These are phyloP conservation scores for Aspergillus sp. DNA, from an alignment of 2,329 filamentous ascomycete genomes.

Conservation along the genomic window DNA sequence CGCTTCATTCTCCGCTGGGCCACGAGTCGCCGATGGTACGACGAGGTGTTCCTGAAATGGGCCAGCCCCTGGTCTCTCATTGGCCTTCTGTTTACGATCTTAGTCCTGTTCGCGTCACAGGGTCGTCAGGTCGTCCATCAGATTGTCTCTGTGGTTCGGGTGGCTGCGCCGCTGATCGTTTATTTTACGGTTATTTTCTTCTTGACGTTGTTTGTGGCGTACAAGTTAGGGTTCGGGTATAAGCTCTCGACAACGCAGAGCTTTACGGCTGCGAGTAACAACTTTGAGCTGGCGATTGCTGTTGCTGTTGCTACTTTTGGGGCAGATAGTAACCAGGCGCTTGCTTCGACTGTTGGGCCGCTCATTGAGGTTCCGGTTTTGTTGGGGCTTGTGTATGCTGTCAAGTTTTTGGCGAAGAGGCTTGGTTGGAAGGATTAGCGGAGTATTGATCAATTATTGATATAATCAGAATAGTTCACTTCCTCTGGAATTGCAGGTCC, in stretches of 20 bases:
- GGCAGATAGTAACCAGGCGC: conserved; percentile 71
- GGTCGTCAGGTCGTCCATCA: conserved; percentile 75
- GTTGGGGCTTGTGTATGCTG: conserved; percentile 71
- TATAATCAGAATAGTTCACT: too few relatives aligned
- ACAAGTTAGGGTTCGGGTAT: conserved; percentile 71
- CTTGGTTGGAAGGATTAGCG: conserved; percentile 6
- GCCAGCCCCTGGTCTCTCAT: conserved; percentile 74
- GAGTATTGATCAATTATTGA: too few relatives aligned
- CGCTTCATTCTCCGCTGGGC: conserved; percentile 60
- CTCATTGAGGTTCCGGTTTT: conserved; percentile 84
- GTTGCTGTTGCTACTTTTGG: conserved; percentile 82
- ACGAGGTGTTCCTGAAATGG: conserved; percentile 67
- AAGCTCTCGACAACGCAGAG: conserved; percentile 71
- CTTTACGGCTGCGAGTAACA: conserved; percentile 88
- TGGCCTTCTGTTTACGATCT: conserved; percentile 81
- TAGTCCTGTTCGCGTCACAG: conserved; percentile 82
- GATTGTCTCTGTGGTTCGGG: conserved; percentile 77
- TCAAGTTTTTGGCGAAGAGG: conserved; percentile 42
- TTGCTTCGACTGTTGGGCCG: conserved; percentile 80
- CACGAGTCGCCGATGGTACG: conserved; percentile 55
- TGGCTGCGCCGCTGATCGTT: conserved; percentile 75
- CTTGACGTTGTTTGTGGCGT: conserved; percentile 61
- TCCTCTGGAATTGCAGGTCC: neutral
- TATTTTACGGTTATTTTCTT: conserved; percentile 80
- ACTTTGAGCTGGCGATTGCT: conserved; percentile 88